These are phyloP conservation scores for Linnemannia zychae DNA, from an alignment of 192 early-diverging fungal species.

Conservation along the genomic window DNA sequence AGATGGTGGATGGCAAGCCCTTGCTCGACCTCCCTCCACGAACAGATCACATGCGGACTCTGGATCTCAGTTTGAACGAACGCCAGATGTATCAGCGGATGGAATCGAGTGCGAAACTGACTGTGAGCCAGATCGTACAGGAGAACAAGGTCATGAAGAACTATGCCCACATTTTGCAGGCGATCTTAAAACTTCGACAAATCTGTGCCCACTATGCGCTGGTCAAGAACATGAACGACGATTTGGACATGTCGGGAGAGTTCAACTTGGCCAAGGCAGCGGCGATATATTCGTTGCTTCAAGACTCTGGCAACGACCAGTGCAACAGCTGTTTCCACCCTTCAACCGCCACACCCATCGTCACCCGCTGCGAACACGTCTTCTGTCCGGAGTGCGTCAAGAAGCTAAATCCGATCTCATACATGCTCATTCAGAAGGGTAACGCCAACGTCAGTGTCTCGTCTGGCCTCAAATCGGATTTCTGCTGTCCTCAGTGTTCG, in stretches of 20 bases:
- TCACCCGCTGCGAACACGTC: constrained; percentile 57
- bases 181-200: constrained; percentile 61
- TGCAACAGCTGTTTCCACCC: constrained; percentile 46
- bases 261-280: constrained; percentile 45
- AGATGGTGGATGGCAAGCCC: constrained; percentile 77
- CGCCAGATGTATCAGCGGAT: constrained; percentile 78
- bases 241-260: constrained; percentile 45
- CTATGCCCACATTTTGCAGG: constrained; percentile 77
- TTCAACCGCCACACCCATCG: constrained; percentile 35
- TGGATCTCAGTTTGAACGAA: constrained; percentile 75
- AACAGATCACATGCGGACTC: constrained; percentile 65
- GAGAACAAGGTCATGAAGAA: constrained; percentile 77
- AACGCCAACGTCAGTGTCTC: constrained; percentile 42
- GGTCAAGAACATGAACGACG: constrained; percentile 47
- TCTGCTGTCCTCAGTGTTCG: constrained; percentile 62
- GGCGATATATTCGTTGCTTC: constrained; percentile 37
- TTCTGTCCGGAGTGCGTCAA: constrained; percentile 58
- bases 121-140: constrained; percentile 67
- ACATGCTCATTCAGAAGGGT: constrained; percentile 42
- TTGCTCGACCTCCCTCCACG: constrained; percentile 84
- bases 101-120: constrained; percentile 71
- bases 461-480: constrained; percentile 45
- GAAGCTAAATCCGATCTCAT: constrained; percentile 37
- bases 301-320: constrained; percentile 56
- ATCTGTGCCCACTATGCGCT: constrained; percentile 58